Evolutionary conservation across 306 rosid genomes (phyloP).

Genomic region (Oemleria cerasiformis): DNA sequence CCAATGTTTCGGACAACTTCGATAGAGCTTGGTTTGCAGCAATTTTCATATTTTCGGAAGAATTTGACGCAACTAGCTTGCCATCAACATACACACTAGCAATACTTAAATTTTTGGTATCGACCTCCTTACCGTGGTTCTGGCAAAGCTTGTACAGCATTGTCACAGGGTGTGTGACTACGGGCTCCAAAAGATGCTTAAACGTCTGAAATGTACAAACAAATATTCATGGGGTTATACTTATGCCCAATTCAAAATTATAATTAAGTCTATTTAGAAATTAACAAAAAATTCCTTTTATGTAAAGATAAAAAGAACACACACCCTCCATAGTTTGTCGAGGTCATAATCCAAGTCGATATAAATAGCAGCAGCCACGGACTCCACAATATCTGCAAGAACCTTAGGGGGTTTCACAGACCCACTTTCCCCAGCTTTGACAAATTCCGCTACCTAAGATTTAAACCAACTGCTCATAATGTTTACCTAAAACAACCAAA

Average conservation of each 20-base stretch:
- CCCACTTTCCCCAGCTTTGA: constrained; percentile 24
- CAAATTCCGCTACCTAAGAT: no score
- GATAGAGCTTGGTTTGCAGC: constrained; percentile 61
- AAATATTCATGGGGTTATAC: background rate
- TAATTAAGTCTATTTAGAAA: no score
- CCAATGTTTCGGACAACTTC: constrained; percentile 22
- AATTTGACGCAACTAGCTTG: constrained; percentile 37
- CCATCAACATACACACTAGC: constrained; percentile 55
- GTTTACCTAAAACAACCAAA: no score
- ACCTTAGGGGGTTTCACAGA: constrained; percentile 62
- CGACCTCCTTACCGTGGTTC: constrained; percentile 52
- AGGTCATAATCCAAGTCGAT: constrained; percentile 54
- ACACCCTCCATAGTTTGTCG: constrained; percentile 59
- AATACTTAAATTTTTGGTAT: constrained; percentile 25
- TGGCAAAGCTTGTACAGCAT: constrained; percentile 54
- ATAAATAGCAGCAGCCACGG: constrained; percentile 68
- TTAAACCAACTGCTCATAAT: no score
- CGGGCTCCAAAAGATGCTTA: constrained; percentile 62
- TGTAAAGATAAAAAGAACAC: constrained; percentile 3
- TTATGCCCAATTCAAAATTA: no score
- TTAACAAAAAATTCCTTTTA: background rate
- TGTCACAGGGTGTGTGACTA: constrained; percentile 69
- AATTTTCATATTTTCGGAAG: constrained; percentile 44
- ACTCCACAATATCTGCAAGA: constrained; percentile 75
- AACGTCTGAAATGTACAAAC: constrained; percentile 34